Conservation (phyloP, 805 yeast genomes). For the Lipomyces anomalus region DNA sequence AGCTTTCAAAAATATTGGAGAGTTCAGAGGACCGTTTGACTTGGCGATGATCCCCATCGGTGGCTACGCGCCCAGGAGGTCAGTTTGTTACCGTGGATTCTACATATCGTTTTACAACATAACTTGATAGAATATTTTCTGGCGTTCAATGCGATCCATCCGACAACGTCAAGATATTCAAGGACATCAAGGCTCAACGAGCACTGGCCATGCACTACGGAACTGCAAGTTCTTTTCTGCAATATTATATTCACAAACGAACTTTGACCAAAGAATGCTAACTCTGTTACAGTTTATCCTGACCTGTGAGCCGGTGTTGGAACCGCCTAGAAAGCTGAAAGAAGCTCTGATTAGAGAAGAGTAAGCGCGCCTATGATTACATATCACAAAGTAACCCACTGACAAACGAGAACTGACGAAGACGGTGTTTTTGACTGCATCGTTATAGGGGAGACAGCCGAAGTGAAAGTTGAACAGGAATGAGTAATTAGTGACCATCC, state of each 20-base stretch:
- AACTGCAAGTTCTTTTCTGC: constrained; percentile 8
- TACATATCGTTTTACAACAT: too few species aligned
- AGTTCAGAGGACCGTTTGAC: constrained; percentile 18
- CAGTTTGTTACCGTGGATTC: too few species aligned
- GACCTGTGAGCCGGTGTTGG: constrained; percentile 19
- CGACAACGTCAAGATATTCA: constrained; percentile 16
- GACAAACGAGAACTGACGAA: too few species aligned
- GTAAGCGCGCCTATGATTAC: too few species aligned
- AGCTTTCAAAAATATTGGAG: constrained; percentile 16
- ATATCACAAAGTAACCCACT: too few species aligned
- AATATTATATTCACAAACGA: too few species aligned
- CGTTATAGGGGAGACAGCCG: too few species aligned
- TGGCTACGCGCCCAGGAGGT: constrained; percentile 20
- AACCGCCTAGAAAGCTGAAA: constrained; percentile 12
- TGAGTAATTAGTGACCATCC: too few species aligned
- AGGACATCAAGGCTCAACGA: constrained; percentile 11
- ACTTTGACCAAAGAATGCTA: not conserved
- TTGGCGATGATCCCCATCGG: constrained; percentile 19
- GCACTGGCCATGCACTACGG: constrained; percentile 21
- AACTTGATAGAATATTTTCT: constrained; percentile 19
- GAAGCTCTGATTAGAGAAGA: too few species aligned
- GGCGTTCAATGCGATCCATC: constrained; percentile 13
- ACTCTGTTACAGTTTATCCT: constrained; percentile 9
- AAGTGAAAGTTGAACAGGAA: too few species aligned
- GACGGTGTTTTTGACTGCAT: too few species aligned